These are phyloP conservation scores for Inga oerstediana DNA, from an alignment of 306 rosid genomes.

Conservation along the genomic window DNA sequence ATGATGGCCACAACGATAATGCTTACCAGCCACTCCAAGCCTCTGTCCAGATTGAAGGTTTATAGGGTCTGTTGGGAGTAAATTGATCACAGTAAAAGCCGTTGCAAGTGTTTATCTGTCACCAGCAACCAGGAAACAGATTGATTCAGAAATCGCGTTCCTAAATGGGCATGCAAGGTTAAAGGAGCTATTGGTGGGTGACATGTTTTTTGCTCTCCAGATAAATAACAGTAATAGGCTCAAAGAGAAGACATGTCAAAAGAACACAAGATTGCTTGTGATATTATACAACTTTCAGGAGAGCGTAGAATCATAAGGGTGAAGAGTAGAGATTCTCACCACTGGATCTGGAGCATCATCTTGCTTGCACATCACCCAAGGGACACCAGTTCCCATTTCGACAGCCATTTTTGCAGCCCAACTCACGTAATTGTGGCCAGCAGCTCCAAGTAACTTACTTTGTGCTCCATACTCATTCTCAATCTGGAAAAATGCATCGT, in stretches of 20 bases:
- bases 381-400: slow-evolving; percentile 90
- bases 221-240: not conserved
- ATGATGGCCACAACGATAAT: slow-evolving; percentile 23
- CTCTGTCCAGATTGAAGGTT: slow-evolving; percentile 97
- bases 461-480: slow-evolving; percentile 95
- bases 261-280: slow-evolving; percentile 9
- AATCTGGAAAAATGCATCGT: slow-evolving; percentile 55
- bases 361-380: slow-evolving; percentile 99
- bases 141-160: slow-evolving; percentile 28
- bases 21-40: slow-evolving; percentile 99
- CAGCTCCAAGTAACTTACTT: slow-evolving; percentile 80
- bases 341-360: slow-evolving; percentile 99
- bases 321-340: slow-evolving; percentile 53
- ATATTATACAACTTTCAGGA: slow-evolving; percentile 24
- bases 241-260: slow-evolving; percentile 1
- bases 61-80: slow-evolving; percentile 88
- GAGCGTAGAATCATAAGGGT: not conserved
- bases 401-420: slow-evolving; percentile 99
- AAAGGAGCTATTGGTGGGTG: not conserved
- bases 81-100: slow-evolving; percentile 94
- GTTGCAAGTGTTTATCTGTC: slow-evolving; percentile 95
- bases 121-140: slow-evolving; percentile 34
- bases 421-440: slow-evolving; percentile 77
- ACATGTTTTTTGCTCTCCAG: not conserved
- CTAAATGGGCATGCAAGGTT: slow-evolving; percentile 9